Evolutionary conservation across 2,329 filamentous ascomycete species (phyloP).

Genomic region (Tolypocladium ovalisporum): DNA sequence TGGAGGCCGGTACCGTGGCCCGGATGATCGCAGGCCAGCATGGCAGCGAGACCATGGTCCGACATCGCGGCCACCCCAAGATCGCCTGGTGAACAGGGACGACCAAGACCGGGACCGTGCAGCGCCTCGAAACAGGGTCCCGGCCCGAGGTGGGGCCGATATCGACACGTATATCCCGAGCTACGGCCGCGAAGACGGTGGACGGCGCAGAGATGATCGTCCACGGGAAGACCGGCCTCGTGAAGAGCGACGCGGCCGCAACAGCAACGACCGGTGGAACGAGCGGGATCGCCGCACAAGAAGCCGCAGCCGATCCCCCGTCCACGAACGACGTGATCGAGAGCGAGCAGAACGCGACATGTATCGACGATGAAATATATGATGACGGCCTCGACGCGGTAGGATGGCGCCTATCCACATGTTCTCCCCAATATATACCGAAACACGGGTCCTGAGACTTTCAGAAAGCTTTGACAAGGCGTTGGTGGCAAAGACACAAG

Average conservation of each 20-base stretch:
- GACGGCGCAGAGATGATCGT: constrained; percentile 17
- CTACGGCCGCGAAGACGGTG: constrained; percentile 26
- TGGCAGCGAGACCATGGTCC: constrained; percentile 44
- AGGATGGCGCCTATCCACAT: neutral
- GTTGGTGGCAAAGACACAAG: neutral
- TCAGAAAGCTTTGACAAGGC: neutral
- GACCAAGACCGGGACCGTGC: constrained; percentile 30
- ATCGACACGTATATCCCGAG: constrained; percentile 41
- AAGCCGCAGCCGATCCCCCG: constrained; percentile 29
- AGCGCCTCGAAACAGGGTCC: constrained; percentile 19
- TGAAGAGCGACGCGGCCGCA: constrained; percentile 22
- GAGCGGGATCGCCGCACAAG: constrained; percentile 29
- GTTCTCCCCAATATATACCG: neutral
- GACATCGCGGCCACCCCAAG: constrained; percentile 37
- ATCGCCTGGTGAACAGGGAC: constrained; percentile 17
- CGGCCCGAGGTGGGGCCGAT: constrained; percentile 21
- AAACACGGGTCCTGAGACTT: neutral
- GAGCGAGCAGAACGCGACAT: constrained; percentile 34
- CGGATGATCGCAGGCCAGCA: constrained; percentile 37
- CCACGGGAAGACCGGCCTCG: constrained; percentile 6
- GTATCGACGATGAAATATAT: constrained; percentile 34
- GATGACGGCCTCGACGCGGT: neutral
- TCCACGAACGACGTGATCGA: constrained; percentile 25
- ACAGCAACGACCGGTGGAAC: constrained; percentile 24
- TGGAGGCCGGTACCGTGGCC: constrained; percentile 31